phyloP scores from a whole-genome alignment of 345 rosid genomes.

The Eucalyptus lansdowneana region DNA sequence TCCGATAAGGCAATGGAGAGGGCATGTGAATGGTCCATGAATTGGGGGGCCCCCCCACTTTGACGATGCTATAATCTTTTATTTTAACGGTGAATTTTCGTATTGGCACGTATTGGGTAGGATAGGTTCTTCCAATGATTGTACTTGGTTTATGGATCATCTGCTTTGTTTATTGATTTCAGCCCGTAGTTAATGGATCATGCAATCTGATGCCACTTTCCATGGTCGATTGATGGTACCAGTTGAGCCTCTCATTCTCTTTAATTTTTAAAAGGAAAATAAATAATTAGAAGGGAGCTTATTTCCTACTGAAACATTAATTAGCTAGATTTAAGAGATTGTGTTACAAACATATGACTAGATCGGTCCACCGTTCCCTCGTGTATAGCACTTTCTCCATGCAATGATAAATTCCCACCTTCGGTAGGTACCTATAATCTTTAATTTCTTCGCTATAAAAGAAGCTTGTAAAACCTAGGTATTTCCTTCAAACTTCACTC shows the following conservation, averaged over 20 bases:
- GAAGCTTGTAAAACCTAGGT: not conserved
- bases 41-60: not conserved
- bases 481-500: not conserved
- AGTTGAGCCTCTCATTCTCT: not conserved
- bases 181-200: not conserved
- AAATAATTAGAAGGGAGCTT: not conserved
- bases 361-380: not conserved
- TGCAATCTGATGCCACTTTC: not conserved
- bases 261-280: not conserved
- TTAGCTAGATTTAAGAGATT: not conserved
- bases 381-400: not conserved
- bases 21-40: constrained; percentile 19
- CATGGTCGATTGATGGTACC: not conserved
- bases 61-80: not conserved
- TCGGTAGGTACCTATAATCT: not conserved
- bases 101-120: not conserved
- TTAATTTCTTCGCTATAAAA: not conserved
- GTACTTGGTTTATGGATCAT: not conserved
- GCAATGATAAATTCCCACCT: not conserved
- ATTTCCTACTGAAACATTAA: not conserved
- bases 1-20: not conserved
- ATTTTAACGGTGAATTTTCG: not conserved
- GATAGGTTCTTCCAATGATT: not conserved
- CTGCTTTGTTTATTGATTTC: not conserved
- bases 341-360: not conserved